Percentiles rank a stretch among this genome's conserved stretches.
These are phyloP conservation scores for Penicillium alfredii DNA, from an alignment of 495 filamentous ascomycete species.

Conservation along the genomic window DNA sequence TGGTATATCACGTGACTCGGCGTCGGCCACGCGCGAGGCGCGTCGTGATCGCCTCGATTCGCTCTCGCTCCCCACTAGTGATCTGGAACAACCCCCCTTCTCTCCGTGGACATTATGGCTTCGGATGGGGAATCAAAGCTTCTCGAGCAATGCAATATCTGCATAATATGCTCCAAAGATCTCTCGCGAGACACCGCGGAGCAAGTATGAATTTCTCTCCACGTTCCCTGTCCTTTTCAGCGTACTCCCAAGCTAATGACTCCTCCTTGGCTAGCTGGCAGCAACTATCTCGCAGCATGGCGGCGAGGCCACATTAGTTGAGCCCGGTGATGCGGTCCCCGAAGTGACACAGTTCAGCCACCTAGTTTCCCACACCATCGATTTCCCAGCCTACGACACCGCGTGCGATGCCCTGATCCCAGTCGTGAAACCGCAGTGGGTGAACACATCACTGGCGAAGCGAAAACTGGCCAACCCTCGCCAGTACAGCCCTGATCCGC, in stretches of 20 bases:
- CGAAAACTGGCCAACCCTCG: conserved; percentile 68
- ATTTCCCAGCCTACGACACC: conserved; percentile 76
- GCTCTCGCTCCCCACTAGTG: no score
- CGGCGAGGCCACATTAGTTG: conserved; percentile 43
- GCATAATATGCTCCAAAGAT: conserved; percentile 41
- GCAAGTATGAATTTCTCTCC: conserved; percentile 27
- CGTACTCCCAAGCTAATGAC: conserved; percentile 11
- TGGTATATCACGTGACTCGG: no score
- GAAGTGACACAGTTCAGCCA: conserved; percentile 63
- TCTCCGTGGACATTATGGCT: conserved; percentile 30
- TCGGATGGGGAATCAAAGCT: conserved; percentile 29
- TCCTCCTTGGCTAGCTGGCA: conserved; percentile 4
- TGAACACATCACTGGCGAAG: conserved; percentile 60
- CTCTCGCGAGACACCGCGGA: conserved; percentile 41
- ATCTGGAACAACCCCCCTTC: not conserved
- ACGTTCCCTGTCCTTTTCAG: conserved; percentile 1
- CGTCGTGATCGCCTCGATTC: no score
- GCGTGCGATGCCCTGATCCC: conserved; percentile 68
- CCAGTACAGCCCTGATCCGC: conserved; percentile 83
- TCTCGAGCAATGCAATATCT: conserved; percentile 40
- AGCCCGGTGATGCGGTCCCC: conserved; percentile 40
- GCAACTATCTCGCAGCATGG: conserved; percentile 45
- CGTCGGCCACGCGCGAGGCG: no score
- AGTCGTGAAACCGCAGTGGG: conserved; percentile 82
- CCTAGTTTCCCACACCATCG: conserved; percentile 75